phyloP scores from a whole-genome alignment of 805 yeast genomes.

The Saccharomycopsis olivae region DNA sequence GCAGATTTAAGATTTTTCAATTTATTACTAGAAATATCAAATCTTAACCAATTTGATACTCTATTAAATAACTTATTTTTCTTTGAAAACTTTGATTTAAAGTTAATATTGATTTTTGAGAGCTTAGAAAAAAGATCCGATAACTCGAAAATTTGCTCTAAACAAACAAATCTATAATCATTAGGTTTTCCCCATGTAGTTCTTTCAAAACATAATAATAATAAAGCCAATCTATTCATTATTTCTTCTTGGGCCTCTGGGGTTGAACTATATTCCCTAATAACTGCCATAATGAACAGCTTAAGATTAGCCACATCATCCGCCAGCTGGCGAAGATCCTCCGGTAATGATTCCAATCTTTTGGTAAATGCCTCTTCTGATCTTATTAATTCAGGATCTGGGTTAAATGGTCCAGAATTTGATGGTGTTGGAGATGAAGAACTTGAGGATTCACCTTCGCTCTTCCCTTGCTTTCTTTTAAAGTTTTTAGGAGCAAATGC shows the following conservation, averaged over 20 bases:
- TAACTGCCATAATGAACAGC: conserved; percentile 5
- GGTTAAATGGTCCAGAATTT: not conserved
- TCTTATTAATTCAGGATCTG: not conserved
- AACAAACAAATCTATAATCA: conserved; percentile 17
- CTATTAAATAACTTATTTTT: conserved; percentile 16
- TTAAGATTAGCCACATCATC: conserved; percentile 12
- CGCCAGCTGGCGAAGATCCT: conserved; percentile 3
- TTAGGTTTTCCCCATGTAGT: conserved; percentile 14
- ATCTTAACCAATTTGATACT: conserved; percentile 18
- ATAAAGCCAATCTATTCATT: conserved; percentile 14
- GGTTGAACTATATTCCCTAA: conserved; percentile 4
- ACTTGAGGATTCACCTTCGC: too few species aligned
- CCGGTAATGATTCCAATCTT: conserved; percentile 4
- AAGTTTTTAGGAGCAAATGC: conserved; percentile 15
- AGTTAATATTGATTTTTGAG: conserved; percentile 7
- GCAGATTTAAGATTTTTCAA: conserved; percentile 4
- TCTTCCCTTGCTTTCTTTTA: conserved; percentile 1
- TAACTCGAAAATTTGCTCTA: conserved; percentile 10
- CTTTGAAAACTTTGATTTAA: conserved; percentile 12
- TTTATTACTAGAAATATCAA: conserved; percentile 12
- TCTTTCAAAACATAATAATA: conserved; percentile 15
- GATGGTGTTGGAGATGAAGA: not conserved
- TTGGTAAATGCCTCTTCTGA: conserved; percentile 6
- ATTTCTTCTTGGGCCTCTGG: conserved; percentile 6
- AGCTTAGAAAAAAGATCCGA: not conserved